Evolutionary conservation across 2,329 filamentous ascomycete species (phyloP), one percentile per base, ranked within the genome.

Genomic region (Lecanicillium sp.): DNA sequence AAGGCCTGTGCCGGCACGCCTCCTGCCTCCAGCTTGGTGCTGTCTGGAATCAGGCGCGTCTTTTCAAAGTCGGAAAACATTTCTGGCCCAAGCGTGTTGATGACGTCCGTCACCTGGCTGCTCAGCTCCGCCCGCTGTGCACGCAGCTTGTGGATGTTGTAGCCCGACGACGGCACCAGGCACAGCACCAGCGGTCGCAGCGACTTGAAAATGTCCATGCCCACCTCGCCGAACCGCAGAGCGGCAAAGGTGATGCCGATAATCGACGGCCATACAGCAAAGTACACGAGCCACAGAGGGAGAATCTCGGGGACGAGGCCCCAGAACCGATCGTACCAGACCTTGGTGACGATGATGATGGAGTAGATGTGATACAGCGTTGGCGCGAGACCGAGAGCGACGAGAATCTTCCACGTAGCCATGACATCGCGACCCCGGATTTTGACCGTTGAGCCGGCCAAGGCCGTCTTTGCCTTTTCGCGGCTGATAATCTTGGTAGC

Each of bases 131-230:
- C 81, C 38, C 92, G 79, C 44, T 77, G 72, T 48, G 76, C 66
- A 42, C 87, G 80, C 36, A 98, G 74, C 50, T 82, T 83, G 46
- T 86, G 77, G 35, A 98, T 77, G 42, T 84, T 87, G 64, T 89
- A 94, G 58, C 80, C 83, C 2, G 86, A 90, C 4, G 80, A 79
- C 2, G 92, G 92, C 51, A 84, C 84, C 53, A 97, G 73, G 47
- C 86, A 92, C 25, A 96, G 71, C 33, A 94, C 69, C 9, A 98
- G 75, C 5, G 92, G 92, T 9, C 87, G 79, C 13, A 98, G 74
- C 0, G 90, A 97, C 64, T 97, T 98, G 66, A 92, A 69, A 40
- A 98, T 96, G 56, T 98, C 92, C 88, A 98, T 96, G 37, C 90
- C 92, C n/a, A 94, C 83, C 64, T 98, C 92, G 33, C 92, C 92